A percentile compares a stretch with the other conserved stretches of the same genome.
Evolutionary conservation across 257 asterid species (phyloP).

Genomic region (Rhazya stricta): DNA sequence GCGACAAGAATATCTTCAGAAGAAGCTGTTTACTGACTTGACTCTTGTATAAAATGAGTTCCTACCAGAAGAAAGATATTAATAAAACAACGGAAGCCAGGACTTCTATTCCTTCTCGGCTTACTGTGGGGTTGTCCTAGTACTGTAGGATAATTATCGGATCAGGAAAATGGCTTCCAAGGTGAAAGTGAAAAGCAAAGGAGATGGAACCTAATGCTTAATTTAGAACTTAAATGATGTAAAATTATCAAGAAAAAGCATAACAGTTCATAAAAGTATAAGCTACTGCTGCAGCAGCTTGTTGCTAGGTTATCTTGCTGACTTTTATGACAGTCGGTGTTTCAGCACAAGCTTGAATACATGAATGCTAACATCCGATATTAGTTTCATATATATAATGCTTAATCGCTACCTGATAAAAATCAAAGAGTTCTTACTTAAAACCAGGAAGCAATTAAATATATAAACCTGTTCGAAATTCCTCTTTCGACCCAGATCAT

Average conservation of each 20-base stretch:
- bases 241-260: neutral
- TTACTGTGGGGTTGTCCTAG: neutral
- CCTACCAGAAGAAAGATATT: neutral
- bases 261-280: neutral
- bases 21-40: neutral
- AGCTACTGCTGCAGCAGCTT: neutral
- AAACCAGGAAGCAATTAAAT: conserved; percentile 1
- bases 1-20: neutral
- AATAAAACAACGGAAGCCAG: neutral
- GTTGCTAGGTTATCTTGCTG: neutral
- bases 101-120: neutral
- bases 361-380: neutral
- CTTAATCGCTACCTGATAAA: neutral
- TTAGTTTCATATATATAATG: neutral
- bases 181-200: neutral
- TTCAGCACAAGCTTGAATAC: neutral
- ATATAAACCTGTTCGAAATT: conserved; percentile 54
- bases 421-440: neutral
- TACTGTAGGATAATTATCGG: neutral
- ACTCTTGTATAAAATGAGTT: neutral
- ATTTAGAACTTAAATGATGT: neutral
- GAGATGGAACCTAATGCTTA: neutral
- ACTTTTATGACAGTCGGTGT: neutral
- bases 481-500: conserved; percentile 89
- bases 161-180: neutral